Evolutionary conservation across 768 basidiomycete species (phyloP).

Genomic region (Mycena galericulata): DNA sequence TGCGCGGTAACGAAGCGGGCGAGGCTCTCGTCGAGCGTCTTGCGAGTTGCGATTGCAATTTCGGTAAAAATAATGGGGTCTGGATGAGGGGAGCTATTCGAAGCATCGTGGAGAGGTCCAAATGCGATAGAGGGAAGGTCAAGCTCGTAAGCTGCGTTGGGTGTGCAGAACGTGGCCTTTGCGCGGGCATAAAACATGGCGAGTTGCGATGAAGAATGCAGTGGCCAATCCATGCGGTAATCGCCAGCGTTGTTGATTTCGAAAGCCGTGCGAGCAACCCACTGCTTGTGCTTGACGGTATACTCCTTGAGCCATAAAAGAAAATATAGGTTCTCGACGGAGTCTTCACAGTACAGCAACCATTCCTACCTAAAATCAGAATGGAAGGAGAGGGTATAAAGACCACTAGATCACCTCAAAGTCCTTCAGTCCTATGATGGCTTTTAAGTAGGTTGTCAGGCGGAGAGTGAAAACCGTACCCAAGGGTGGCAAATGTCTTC

Average conservation of each 20-base stretch:
- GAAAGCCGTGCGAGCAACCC: conserved; percentile 51
- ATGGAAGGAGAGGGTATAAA: background rate
- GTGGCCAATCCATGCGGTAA: conserved; percentile 50
- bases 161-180: conserved; percentile 85
- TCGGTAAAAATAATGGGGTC: conserved; percentile 74
- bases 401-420: conserved; percentile 58
- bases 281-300: conserved; percentile 60
- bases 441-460: conserved; percentile 3
- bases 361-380: conserved; percentile 64
- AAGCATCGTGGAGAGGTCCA: conserved; percentile 66
- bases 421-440: conserved; percentile 70
- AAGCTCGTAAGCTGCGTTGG: conserved; percentile 77
- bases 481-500: conserved; percentile 83
- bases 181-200: conserved; percentile 84
- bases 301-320: conserved; percentile 87
- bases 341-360: conserved; percentile 81
- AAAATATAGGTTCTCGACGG: conserved; percentile 86
- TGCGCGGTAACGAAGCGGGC: conserved; percentile 76
- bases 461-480: conserved; percentile 50
- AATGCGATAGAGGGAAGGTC: conserved; percentile 75
- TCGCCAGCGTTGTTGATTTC: conserved; percentile 47
- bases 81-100: conserved; percentile 63
- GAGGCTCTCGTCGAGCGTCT: conserved; percentile 73
- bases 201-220: conserved; percentile 64
- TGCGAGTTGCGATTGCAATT: conserved; percentile 67